These are phyloP conservation scores for Hemileia vastatrix DNA, from an alignment of 1,284 basidiomycete species.

Conservation along the genomic window DNA sequence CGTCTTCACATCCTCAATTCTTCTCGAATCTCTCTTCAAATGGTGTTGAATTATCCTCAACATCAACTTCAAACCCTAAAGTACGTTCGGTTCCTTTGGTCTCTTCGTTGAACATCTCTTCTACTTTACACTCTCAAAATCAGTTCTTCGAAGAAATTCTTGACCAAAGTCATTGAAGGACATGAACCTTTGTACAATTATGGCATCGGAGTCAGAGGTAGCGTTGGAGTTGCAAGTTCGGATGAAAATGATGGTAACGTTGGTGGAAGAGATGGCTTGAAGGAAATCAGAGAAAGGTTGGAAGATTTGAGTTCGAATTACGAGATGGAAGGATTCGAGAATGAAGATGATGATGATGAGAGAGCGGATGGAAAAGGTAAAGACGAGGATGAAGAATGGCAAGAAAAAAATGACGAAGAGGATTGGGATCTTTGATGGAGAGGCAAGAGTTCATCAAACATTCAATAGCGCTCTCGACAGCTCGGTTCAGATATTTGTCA, in stretches of 20 bases:
- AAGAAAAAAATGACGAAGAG: constrained; percentile 24
- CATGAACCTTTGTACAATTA: constrained; percentile 30
- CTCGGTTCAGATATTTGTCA: too few species aligned
- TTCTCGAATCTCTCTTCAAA: too few species aligned
- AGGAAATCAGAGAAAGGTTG: constrained; percentile 35
- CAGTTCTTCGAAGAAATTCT: constrained; percentile 26
- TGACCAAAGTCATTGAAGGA: constrained; percentile 29
- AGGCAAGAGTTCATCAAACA: too few species aligned
- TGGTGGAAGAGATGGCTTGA: constrained; percentile 32
- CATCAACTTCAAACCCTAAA: too few species aligned
- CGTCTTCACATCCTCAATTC: too few species aligned
- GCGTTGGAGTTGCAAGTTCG: constrained; percentile 13
- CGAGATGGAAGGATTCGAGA: constrained; percentile 22
- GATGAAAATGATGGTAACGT: constrained; percentile 25
- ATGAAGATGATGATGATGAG: constrained; percentile 28
- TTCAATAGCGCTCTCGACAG: too few species aligned
- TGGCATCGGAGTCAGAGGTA: constrained; percentile 27
- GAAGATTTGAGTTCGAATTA: constrained; percentile 26
- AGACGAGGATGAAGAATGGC: constrained; percentile 27
- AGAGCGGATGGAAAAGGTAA: constrained; percentile 32
- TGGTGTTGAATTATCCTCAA: too few species aligned
- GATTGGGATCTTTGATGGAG: constrained; percentile 27
- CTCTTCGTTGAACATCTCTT: constrained; percentile 29
- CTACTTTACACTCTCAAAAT: constrained; percentile 26
- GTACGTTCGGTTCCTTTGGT: too few species aligned